Conservation (phyloP, 225 moss, liverwort and hornwort species). For the Pseudisothecium myosuroides region DNA sequence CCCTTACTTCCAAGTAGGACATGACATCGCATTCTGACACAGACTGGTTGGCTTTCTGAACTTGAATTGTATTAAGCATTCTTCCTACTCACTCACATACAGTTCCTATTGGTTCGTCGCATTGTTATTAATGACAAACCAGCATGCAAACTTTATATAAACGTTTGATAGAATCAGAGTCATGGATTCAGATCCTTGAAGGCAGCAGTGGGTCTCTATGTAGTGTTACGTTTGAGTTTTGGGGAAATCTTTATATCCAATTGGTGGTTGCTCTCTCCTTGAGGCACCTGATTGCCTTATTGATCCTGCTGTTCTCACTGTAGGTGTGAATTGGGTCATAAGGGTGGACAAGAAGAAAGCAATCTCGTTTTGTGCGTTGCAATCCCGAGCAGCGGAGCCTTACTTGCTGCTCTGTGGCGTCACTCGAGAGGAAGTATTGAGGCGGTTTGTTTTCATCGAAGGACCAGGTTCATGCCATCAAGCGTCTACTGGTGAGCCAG, state of each 20-base stretch:
- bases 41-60: not conserved
- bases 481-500: conserved; percentile 35
- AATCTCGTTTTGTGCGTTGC: conserved; percentile 49
- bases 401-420: conserved; percentile 30
- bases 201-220: not conserved
- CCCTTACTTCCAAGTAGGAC: not conserved
- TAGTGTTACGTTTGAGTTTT: not conserved
- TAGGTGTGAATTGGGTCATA: conserved; percentile 43
- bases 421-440: conserved; percentile 33
- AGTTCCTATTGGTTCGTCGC: not conserved
- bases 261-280: not conserved
- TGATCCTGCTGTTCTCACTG: not conserved
- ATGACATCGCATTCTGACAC: not conserved
- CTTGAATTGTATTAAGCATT: not conserved
- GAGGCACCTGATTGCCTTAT: not conserved
- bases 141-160: not conserved
- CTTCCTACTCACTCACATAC: not conserved
- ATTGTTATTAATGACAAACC: not conserved
- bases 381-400: conserved; percentile 46
- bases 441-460: conserved; percentile 44
- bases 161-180: not conserved
- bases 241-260: not conserved
- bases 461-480: conserved; percentile 24
- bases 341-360: conserved; percentile 32
- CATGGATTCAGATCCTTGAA: not conserved